Conservation (phyloP, 192 early-diverging fungal species). For the Coemansia sp. region DNA sequence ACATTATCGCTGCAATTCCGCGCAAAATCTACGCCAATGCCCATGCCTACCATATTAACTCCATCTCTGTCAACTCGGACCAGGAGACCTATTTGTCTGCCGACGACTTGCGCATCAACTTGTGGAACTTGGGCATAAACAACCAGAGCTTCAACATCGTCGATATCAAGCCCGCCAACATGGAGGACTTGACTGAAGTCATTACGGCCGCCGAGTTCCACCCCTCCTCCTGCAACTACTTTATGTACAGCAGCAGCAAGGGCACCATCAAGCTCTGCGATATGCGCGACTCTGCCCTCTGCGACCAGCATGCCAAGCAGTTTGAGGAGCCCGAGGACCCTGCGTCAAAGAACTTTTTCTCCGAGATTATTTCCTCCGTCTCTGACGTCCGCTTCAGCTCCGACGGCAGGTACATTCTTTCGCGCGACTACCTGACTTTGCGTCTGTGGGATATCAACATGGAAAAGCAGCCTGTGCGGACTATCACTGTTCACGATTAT, state of each 20-base stretch:
- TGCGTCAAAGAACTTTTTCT: slow-evolving; percentile 96
- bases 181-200: slow-evolving; percentile 99
- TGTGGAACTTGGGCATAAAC: slow-evolving; percentile 97
- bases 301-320: slow-evolving; percentile 91
- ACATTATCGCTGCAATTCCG: slow-evolving; percentile 93
- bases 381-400: slow-evolving; percentile 96
- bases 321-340: slow-evolving; percentile 97
- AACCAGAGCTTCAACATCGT: slow-evolving; percentile 99
- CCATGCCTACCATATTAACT: slow-evolving; percentile 99
- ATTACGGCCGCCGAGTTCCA: slow-evolving; percentile 99
- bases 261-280: slow-evolving; percentile 97
- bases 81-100: slow-evolving; percentile 97
- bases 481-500: slow-evolving; percentile 97
- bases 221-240: slow-evolving; percentile 92
- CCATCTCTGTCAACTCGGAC: slow-evolving; percentile 98
- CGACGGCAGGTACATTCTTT: slow-evolving; percentile 96
- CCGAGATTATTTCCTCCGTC: slow-evolving; percentile 98
- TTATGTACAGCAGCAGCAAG: slow-evolving; percentile 98
- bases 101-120: slow-evolving; percentile 97
- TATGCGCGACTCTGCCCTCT: slow-evolving; percentile 93
- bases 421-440: slow-evolving; percentile 95
- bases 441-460: slow-evolving; percentile 99
- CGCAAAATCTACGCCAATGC: slow-evolving; percentile 97
- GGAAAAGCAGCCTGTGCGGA: slow-evolving; percentile 90
- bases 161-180: slow-evolving; percentile 99